phyloP scores from a whole-genome alignment of 2,329 filamentous ascomycete species.

The Aurifilum marmelostoma region DNA sequence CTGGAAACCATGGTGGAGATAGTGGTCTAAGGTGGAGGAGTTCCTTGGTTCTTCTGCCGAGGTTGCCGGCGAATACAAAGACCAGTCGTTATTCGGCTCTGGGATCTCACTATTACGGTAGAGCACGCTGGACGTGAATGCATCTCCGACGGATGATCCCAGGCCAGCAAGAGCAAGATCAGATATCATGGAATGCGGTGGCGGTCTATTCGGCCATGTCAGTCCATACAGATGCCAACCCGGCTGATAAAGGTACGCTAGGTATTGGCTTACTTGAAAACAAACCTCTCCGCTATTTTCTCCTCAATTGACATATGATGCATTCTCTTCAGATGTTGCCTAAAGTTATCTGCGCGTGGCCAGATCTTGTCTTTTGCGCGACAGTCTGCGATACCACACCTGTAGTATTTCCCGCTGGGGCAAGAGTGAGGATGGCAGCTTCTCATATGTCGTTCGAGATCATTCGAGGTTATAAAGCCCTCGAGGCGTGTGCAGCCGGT shows the following conservation, averaged over 20 bases:
- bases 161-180: slow-evolving; percentile 31
- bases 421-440: slow-evolving; percentile 64
- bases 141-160: slow-evolving; percentile 20
- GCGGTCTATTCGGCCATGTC: slow-evolving; percentile 2
- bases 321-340: slow-evolving; percentile 72
- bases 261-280: slow-evolving; percentile 34
- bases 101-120: background rate
- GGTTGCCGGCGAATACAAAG: slow-evolving; percentile 1
- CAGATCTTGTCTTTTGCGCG: slow-evolving; percentile 68
- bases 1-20: slow-evolving; percentile 15
- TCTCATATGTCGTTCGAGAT: slow-evolving; percentile 77
- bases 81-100: slow-evolving; percentile 3
- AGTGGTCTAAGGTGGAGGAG: background rate
- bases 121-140: slow-evolving; percentile 5
- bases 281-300: slow-evolving; percentile 43
- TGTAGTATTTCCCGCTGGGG: slow-evolving; percentile 56
- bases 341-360: slow-evolving; percentile 86
- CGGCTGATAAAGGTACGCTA: background rate
- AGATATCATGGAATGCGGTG: background rate
- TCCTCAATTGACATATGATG: slow-evolving; percentile 53
- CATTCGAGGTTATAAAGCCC: slow-evolving; percentile 80
- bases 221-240: background rate
- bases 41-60: slow-evolving; percentile 9
- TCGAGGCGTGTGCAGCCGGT: slow-evolving; percentile 58
- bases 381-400: slow-evolving; percentile 62